Evolutionary conservation across 495 filamentous ascomycete species (phyloP).

Genomic region (Aspergillus nidulans): DNA sequence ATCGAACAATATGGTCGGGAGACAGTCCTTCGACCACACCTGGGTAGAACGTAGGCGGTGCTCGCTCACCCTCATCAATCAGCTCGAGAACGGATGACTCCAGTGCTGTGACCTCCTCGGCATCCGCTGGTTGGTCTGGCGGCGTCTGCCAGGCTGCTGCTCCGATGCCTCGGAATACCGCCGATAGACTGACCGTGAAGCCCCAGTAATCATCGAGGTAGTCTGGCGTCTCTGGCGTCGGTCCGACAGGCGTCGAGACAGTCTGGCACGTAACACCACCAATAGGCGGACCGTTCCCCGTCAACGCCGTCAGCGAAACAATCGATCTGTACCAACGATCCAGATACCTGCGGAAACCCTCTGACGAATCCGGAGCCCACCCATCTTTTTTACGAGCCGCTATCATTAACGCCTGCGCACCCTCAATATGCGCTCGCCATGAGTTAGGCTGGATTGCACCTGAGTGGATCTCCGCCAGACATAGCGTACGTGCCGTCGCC

Average conservation of each 20-base stretch:
- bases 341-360: constrained; percentile 40
- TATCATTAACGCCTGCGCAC: constrained; percentile 40
- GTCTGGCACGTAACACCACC: constrained; percentile 23
- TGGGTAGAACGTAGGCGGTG: constrained; percentile 37
- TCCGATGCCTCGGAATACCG: constrained; percentile 41
- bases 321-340: constrained; percentile 47
- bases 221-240: constrained; percentile 24
- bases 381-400: constrained; percentile 25
- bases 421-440: constrained; percentile 46
- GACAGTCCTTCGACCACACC: constrained; percentile 36
- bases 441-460: constrained; percentile 44
- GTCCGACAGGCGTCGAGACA: constrained; percentile 14
- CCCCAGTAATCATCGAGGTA: constrained; percentile 49
- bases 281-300: constrained; percentile 43
- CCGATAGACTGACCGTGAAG: constrained; percentile 38
- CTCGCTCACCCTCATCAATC: constrained; percentile 31
- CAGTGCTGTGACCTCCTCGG: constrained; percentile 29
- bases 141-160: constrained; percentile 38
- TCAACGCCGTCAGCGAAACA: constrained; percentile 43
- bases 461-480: constrained; percentile 46
- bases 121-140: constrained; percentile 19
- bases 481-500: constrained; percentile 45
- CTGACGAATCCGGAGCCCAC: constrained; percentile 25
- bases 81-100: constrained; percentile 34
- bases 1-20: constrained; percentile 30